Conservation (phyloP, 495 filamentous ascomycete genomes). For the Penicillium pancosmium region DNA sequence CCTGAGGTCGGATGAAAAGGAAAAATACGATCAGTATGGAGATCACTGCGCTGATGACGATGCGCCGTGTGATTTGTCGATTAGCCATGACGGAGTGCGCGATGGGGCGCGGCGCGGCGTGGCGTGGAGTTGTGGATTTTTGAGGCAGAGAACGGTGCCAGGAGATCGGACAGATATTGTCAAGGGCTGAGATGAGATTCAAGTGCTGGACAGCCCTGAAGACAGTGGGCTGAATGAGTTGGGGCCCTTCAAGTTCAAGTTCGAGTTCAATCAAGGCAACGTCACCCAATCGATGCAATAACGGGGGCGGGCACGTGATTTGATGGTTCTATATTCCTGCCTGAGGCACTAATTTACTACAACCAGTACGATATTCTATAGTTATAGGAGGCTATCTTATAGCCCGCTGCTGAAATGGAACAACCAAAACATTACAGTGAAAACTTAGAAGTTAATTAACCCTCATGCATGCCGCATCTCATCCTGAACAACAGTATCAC, state of each 20-base stretch:
- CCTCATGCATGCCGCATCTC: constrained; percentile 6
- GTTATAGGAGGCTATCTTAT: too few relatives aligned
- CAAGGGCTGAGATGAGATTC: background rate
- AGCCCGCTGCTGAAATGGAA: too few relatives aligned
- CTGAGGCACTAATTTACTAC: too few relatives aligned
- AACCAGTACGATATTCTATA: too few relatives aligned
- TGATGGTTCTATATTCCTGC: too few relatives aligned
- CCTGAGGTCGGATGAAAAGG: constrained; percentile 45
- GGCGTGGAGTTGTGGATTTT: background rate
- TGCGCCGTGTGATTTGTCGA: constrained; percentile 46
- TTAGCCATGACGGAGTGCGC: constrained; percentile 36
- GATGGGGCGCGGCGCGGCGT: background rate
- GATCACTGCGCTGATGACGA: constrained; percentile 40
- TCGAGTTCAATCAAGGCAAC: background rate
- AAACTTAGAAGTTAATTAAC: background rate
- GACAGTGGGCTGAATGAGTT: background rate
- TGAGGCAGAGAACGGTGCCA: background rate
- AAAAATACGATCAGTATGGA: constrained; percentile 42
- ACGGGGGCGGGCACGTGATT: too few relatives aligned
- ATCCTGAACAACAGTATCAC: constrained; percentile 18
- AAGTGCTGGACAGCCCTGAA: background rate
- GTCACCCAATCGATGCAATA: background rate
- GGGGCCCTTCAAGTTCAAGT: background rate
- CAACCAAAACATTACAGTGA: too few relatives aligned
- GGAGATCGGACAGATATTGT: too few relatives aligned